Conservation (phyloP, 179 eudicot genomes). For the Heliamphora pulchella region DNA sequence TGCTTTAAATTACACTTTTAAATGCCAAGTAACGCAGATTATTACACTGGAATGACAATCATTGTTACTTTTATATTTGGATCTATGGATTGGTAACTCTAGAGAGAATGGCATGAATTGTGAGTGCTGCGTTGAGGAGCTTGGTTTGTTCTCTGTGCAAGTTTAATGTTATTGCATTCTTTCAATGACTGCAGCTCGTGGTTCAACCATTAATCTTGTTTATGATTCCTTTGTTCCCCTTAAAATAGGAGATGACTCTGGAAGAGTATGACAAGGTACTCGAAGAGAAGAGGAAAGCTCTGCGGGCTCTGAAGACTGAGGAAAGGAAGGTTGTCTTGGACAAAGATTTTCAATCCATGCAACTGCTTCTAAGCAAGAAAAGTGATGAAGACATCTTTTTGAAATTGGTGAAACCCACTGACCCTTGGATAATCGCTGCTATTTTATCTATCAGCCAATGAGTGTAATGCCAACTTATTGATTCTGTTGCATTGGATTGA, state of each 20-base stretch:
- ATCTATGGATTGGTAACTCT: neutral
- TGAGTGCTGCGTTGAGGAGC: neutral
- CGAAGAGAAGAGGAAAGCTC: conserved; percentile 94
- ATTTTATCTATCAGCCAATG: neutral
- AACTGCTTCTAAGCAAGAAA: conserved; percentile 70
- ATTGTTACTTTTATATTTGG: neutral
- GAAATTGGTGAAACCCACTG: conserved; percentile 47
- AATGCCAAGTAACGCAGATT: neutral
- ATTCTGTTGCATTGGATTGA: conserved; percentile 9
- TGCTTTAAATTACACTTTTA: neutral
- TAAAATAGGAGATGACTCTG: conserved; percentile 74
- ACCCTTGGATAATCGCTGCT: conserved; percentile 9
- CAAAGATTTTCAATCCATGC: conserved; percentile 76
- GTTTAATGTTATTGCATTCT: neutral
- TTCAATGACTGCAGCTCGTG: neutral
- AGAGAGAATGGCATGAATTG: neutral
- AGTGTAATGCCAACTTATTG: neutral
- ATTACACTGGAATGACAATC: neutral
- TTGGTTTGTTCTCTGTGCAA: neutral
- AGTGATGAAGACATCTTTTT: conserved; percentile 60
- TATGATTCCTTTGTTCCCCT: neutral
- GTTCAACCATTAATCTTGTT: neutral
- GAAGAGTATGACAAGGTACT: conserved; percentile 85
- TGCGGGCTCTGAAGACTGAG: conserved; percentile 53
- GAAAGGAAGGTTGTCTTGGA: conserved; percentile 69